Percentiles rank a stretch among this genome's conserved stretches.
Evolutionary conservation across 1,139 yeast species (phyloP).

Genomic region (Scheffersomyces segobiensis): DNA sequence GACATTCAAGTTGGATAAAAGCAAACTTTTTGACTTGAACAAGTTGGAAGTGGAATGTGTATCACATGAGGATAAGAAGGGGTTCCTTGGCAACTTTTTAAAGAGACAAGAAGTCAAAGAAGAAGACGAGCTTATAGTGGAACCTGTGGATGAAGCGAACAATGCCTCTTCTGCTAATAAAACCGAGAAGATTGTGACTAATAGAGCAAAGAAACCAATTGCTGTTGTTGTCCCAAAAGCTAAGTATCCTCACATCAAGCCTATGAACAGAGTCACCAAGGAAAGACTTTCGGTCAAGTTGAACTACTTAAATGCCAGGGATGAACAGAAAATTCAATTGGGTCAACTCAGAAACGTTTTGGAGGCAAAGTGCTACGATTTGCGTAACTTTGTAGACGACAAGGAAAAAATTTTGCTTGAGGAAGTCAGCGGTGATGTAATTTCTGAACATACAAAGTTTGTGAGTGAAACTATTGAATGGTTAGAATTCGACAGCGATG

Average conservation of each 20-base stretch:
- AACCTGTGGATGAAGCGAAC: slow-evolving; percentile 7
- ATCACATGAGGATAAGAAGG: slow-evolving; percentile 16
- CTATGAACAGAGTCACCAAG: slow-evolving; percentile 45
- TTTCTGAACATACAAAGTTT: slow-evolving; percentile 20
- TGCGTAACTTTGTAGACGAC: slow-evolving; percentile 54
- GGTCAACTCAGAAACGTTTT: slow-evolving; percentile 55
- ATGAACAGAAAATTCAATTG: slow-evolving; percentile 44
- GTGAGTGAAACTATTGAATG: slow-evolving; percentile 65
- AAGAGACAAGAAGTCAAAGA: slow-evolving; percentile 20
- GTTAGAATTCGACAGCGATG: slow-evolving; percentile 75
- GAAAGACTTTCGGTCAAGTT: slow-evolving; percentile 28
- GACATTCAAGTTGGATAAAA: slow-evolving; percentile 47
- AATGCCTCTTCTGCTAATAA: slow-evolving; percentile 19
- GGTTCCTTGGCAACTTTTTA: slow-evolving; percentile 31
- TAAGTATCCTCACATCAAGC: slow-evolving; percentile 41
- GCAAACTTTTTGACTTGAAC: slow-evolving; percentile 50
- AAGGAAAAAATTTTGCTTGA: slow-evolving; percentile 41
- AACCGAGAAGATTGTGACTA: slow-evolving; percentile 7
- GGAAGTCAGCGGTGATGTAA: slow-evolving; percentile 34
- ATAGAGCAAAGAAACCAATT: slow-evolving; percentile 13
- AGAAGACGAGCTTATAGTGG: slow-evolving; percentile 11
- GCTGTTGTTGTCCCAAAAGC: slow-evolving; percentile 29
- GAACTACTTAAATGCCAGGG: slow-evolving; percentile 40
- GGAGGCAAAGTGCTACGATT: slow-evolving; percentile 58
- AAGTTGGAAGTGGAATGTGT: slow-evolving; percentile 44